A percentile compares a stretch with the other conserved stretches of the same genome.
phyloP scores from a whole-genome alignment of 805 yeast species.

The Hanseniaspora jakobsenii region DNA sequence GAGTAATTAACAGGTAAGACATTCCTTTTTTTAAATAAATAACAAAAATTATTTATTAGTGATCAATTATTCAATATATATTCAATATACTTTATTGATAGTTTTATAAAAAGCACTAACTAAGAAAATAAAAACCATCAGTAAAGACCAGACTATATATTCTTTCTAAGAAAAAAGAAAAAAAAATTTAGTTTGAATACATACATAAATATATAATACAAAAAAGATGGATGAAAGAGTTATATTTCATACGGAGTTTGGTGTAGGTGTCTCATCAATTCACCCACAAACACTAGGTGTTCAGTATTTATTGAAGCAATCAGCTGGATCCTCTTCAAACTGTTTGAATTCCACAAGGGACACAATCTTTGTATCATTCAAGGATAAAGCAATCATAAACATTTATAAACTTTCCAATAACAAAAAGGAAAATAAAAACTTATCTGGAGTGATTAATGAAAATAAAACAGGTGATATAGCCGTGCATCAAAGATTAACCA shows the following conservation, averaged over 20 bases:
- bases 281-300: slow-evolving; percentile 14
- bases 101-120: too few species aligned
- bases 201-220: background rate
- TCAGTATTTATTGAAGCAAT: slow-evolving; percentile 10
- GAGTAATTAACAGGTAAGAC: too few species aligned
- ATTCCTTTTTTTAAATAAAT: too few species aligned
- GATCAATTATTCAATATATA: too few species aligned
- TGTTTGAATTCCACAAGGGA: background rate
- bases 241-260: slow-evolving; percentile 14
- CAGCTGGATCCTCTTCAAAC: background rate
- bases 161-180: too few species aligned
- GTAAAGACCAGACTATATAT: too few species aligned
- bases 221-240: slow-evolving; percentile 14
- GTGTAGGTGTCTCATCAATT: slow-evolving; percentile 14
- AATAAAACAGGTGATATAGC: slow-evolving; percentile 30
- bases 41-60: too few species aligned
- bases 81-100: too few species aligned
- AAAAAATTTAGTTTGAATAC: too few species aligned
- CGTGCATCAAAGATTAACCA: slow-evolving; percentile 65
- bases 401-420: slow-evolving; percentile 62
- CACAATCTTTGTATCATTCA: slow-evolving; percentile 7
- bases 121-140: too few species aligned
- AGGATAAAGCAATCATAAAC: slow-evolving; percentile 55
- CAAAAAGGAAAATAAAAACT: background rate
- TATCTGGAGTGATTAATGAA: background rate